Evolutionary conservation across 75 land plant genomes (phyloP).

Genomic region (Selaginella tamariscina): DNA sequence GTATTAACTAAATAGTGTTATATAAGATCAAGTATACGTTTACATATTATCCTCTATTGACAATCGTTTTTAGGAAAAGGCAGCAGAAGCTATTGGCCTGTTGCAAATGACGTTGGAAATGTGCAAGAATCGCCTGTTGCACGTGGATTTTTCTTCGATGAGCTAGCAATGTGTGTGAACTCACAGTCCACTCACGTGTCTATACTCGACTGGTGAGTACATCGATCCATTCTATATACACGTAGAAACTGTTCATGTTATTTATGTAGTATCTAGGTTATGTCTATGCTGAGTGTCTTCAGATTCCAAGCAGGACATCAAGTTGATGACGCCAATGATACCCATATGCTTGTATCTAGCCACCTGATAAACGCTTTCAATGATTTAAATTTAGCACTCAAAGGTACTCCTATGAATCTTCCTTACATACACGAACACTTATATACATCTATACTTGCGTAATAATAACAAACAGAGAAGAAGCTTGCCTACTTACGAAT

Average conservation of each 20-base stretch:
- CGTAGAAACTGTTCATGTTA: too few relatives aligned
- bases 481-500: conserved; percentile 62
- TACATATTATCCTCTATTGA: neutral
- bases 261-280: too few relatives aligned
- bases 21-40: too few relatives aligned
- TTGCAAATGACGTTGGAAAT: conserved; percentile 58
- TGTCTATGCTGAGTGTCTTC: conserved; percentile 14
- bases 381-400: too few relatives aligned
- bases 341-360: conserved; percentile 76
- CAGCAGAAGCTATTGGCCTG: conserved; percentile 27
- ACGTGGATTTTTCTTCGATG: conserved; percentile 42
- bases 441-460: too few relatives aligned
- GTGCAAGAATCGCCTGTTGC: conserved; percentile 55
- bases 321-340: conserved; percentile 58
- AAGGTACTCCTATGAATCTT: neutral
- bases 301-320: conserved; percentile 52
- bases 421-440: neutral
- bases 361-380: conserved; percentile 18
- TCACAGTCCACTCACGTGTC: too few relatives aligned
- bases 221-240: too few relatives aligned
- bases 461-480: too few relatives aligned
- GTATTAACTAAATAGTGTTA: too few relatives aligned
- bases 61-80: conserved; percentile 48
- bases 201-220: too few relatives aligned
- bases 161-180: too few relatives aligned